Percentiles rank a stretch among this genome's conserved stretches.
Evolutionary conservation across 2,329 filamentous ascomycete species (phyloP).

Genomic region (Blumeria graminis): DNA sequence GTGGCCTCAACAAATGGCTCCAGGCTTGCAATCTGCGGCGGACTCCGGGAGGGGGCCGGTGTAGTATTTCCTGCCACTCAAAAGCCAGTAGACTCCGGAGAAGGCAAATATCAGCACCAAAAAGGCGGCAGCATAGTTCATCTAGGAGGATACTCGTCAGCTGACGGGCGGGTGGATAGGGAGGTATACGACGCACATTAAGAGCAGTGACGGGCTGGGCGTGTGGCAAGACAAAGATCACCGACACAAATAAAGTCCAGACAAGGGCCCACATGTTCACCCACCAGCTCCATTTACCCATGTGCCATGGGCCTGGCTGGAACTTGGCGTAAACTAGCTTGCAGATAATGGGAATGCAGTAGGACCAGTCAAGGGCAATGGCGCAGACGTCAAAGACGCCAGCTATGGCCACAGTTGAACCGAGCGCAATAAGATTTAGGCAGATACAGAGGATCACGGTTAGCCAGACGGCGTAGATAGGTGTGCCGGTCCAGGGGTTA

Average conservation of each 20-base stretch:
- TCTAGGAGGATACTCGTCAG: constrained; percentile 13
- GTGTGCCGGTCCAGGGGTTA: constrained; percentile 28
- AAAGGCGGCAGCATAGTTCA: constrained; percentile 31
- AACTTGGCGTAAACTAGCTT: constrained; percentile 25
- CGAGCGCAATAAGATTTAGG: constrained; percentile 34
- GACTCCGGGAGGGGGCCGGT: constrained; percentile 19
- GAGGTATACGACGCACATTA: constrained; percentile 16
- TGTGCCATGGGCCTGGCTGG: constrained; percentile 25
- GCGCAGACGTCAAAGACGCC: constrained; percentile 29
- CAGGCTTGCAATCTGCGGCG: neutral
- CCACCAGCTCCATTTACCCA: constrained; percentile 19
- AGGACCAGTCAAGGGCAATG: constrained; percentile 29
- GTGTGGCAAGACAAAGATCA: constrained; percentile 30
- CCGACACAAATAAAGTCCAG: constrained; percentile 27
- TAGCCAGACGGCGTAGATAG: constrained; percentile 35
- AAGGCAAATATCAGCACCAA: constrained; percentile 21
- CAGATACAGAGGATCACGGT: constrained; percentile 27
- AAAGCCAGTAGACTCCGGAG: constrained; percentile 22
- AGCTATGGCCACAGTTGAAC: constrained; percentile 26
- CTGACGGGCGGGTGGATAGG: neutral
- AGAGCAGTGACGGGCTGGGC: constrained; percentile 21
- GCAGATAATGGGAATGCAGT: constrained; percentile 30
- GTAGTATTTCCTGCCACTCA: constrained; percentile 22
- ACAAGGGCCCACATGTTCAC: constrained; percentile 25
- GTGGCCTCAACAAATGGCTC: neutral